These are phyloP conservation scores for Plasmodium malariae DNA, from an alignment of 169 alveolate species.

Conservation along the genomic window DNA sequence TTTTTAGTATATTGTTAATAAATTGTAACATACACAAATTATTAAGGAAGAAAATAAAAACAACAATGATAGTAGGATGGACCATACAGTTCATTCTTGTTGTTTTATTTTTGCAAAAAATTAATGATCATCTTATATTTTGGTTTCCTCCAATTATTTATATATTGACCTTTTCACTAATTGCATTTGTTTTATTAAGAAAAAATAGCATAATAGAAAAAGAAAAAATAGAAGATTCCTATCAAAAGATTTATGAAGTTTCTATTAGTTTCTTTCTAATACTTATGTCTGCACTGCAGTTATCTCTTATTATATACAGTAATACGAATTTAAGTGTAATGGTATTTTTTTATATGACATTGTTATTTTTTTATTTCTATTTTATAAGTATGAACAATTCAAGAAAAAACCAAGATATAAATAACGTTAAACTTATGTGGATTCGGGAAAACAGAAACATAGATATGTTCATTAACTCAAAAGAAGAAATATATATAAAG, in stretches of 20 bases:
- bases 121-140: constrained; percentile 11
- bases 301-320: constrained; percentile 53
- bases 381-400: constrained; percentile 9
- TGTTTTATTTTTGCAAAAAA: constrained; percentile 20
- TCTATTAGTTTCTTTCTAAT: constrained; percentile 25
- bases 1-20: constrained; percentile 33
- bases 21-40: constrained; percentile 21
- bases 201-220: constrained; percentile 24
- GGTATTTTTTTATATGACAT: constrained; percentile 25
- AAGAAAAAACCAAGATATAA: neutral
- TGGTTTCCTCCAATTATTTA: constrained; percentile 30
- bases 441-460: constrained; percentile 25
- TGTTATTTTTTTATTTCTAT: constrained; percentile 26
- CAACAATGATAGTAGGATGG: constrained; percentile 9
- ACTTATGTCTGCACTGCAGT: constrained; percentile 22
- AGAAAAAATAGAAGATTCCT: neutral
- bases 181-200: constrained; percentile 28
- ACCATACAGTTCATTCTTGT: constrained; percentile 40
- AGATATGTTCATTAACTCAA: neutral
- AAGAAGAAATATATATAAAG: neutral
- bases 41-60: constrained; percentile 22
- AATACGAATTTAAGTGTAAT: constrained; percentile 61
- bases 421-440: constrained; percentile 35
- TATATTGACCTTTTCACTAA: constrained; percentile 13
- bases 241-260: constrained; percentile 35